Evolutionary conservation across 257 asterid species (phyloP), one percentile per base, ranked within the genome.

Genomic region (Salvia splendens): DNA sequence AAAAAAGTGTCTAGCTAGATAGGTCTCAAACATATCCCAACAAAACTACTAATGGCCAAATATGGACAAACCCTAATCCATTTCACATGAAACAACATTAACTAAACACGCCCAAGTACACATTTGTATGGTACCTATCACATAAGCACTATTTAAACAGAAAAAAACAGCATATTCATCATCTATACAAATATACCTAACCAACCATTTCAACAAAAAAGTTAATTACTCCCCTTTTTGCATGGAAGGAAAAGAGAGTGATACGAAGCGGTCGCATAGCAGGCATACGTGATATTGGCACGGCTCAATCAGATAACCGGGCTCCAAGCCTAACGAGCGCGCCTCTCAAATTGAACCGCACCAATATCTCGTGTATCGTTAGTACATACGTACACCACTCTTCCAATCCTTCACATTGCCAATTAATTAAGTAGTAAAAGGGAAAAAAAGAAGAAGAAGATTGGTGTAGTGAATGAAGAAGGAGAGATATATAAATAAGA

Each of bases 221-320:
- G 30, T 24, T n/a, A n/a, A n/a, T n/a, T 24, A 24, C 30, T 20
- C 24, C 24, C 24, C 24, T 2, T 24, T 24, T 45, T 51, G 73
- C 77, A 68, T 61, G 68, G 64, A 55, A 72, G 71, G 71, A 64
- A 64, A 43, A 32, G 67, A 46, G 72, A 33, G 38, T 46, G 70
- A 72, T 41, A 20, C 43, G 47, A 52, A 70, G 51, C 41, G 66
- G 68, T 65, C 38, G 8, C 6, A 58, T 49, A 62, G 55, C 36
- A 53, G 35, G 5, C 30, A 67, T 77, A 81, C 93, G 95, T 84
- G 98, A 91, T 91, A 91, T 91, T 91, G 98, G 95, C 98, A 85
- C 96, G 98, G 98, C 98, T 91, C 98, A 91, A 89, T 91, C 84
- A 87, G 87, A 91, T 73, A 87, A 80, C 85, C 50, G 87, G 64